phyloP scores from a whole-genome alignment of 768 basidiomycete genomes.

The Boletus reticuloceps region DNA sequence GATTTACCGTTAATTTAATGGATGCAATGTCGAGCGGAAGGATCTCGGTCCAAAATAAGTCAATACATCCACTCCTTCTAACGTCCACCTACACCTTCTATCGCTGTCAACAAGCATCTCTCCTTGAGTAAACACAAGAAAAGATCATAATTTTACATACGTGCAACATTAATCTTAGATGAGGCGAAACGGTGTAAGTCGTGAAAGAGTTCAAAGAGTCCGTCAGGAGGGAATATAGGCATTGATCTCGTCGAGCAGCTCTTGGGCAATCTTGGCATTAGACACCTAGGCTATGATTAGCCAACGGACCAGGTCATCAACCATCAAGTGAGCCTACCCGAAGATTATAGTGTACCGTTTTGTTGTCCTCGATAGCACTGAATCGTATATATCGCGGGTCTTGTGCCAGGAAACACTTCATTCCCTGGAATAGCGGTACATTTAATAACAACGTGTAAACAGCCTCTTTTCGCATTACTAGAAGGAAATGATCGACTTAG shows the following conservation, averaged over 20 bases:
- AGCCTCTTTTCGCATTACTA: conserved; percentile 87
- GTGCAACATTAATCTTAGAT: conserved; percentile 35
- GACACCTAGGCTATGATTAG: conserved; percentile 45
- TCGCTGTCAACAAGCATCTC: conserved; percentile 20
- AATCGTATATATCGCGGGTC: conserved; percentile 80
- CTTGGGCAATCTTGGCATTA: conserved; percentile 68
- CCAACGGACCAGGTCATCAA: not conserved
- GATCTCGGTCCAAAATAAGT: conserved; percentile 9
- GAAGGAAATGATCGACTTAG: conserved; percentile 7
- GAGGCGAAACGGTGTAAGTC: conserved; percentile 20
- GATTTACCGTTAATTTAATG: conserved; percentile 28
- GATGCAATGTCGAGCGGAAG: conserved; percentile 8
- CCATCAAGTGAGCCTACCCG: conserved; percentile 46
- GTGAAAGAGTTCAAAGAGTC: conserved; percentile 13
- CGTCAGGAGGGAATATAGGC: conserved; percentile 39
- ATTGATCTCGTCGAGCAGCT: conserved; percentile 56
- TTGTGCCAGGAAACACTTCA: conserved; percentile 69
- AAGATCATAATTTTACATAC: conserved; percentile 31
- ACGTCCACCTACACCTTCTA: conserved; percentile 18
- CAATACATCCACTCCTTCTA: conserved; percentile 11
- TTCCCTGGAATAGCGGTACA: conserved; percentile 72
- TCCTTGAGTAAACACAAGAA: conserved; percentile 29
- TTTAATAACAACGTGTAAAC: conserved; percentile 75
- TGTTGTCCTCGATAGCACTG: conserved; percentile 63
- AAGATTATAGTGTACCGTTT: conserved; percentile 69